A percentile compares a stretch with the other conserved stretches of the same genome.
Conservation (phyloP, 768 basidiomycete genomes). For the Scleroderma bovista region DNA sequence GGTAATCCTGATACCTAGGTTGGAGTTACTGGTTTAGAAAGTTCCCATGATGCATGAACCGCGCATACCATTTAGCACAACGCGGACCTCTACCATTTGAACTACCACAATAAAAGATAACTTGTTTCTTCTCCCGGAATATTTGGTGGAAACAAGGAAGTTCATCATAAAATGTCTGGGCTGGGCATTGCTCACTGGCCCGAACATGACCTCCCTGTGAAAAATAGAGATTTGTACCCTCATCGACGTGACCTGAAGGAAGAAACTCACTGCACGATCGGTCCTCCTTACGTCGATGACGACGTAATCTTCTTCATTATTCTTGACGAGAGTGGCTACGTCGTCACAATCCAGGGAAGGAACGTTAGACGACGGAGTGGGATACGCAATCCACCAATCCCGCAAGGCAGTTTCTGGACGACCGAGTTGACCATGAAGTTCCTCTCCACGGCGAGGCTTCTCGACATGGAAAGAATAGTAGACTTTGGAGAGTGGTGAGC, state of each 20-base stretch:
- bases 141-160: constrained; percentile 37
- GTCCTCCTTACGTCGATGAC: constrained; percentile 48
- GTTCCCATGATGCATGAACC: background rate
- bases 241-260: no score
- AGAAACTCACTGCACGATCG: constrained; percentile 38
- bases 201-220: constrained; percentile 48
- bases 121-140: constrained; percentile 33
- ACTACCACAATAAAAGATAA: constrained; percentile 53
- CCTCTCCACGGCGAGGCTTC: constrained; percentile 22
- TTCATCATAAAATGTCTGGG: constrained; percentile 46
- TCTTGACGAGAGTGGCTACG: constrained; percentile 30
- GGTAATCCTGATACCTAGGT: constrained; percentile 46
- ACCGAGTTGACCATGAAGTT: constrained; percentile 1
- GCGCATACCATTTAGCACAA: constrained; percentile 48
- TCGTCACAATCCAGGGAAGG: constrained; percentile 30
- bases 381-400: constrained; percentile 54
- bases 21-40: background rate
- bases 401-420: constrained; percentile 22
- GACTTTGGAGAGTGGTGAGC: constrained; percentile 31
- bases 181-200: constrained; percentile 44
- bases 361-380: constrained; percentile 29
- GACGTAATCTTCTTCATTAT: constrained; percentile 24
- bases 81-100: constrained; percentile 48
- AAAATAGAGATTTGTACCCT: no score
- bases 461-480: constrained; percentile 44